Percentiles rank a stretch among this genome's conserved stretches.
Conservation (phyloP, 306 rosid genomes). For the Medicago ruthenica region DNA sequence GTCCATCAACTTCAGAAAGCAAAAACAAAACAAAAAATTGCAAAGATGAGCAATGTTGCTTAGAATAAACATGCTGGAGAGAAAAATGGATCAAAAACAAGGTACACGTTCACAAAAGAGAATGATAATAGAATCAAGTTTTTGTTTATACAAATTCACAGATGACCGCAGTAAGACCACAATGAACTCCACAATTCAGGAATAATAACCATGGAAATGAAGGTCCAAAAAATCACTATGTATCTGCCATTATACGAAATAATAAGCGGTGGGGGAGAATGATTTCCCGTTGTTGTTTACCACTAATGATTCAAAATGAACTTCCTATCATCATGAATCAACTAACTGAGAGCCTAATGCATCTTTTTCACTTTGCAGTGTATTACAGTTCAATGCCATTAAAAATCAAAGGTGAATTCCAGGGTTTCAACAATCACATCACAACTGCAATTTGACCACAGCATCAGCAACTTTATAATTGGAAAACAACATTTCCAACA, state of each 20-base stretch:
- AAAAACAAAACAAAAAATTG: constrained; percentile 43
- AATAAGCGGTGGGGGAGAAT: background rate
- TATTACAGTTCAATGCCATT: constrained; percentile 19
- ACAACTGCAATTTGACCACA: background rate
- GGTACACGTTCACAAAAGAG: background rate
- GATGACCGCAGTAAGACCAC: background rate
- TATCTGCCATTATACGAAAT: background rate
- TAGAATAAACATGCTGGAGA: background rate
- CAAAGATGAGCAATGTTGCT: constrained; percentile 23
- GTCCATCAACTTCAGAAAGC: constrained; percentile 79
- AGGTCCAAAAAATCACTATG: background rate
- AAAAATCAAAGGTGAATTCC: background rate
- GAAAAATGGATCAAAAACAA: background rate
- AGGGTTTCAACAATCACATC: background rate
- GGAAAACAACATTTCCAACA: background rate
- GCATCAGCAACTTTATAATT: background rate
- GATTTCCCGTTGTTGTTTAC: background rate
- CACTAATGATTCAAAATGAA: background rate
- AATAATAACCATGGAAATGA: background rate
- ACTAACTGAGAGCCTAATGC: constrained; percentile 31
- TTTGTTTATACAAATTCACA: background rate
- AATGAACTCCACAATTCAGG: background rate
- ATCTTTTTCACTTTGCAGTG: background rate
- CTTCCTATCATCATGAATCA: constrained; percentile 25
- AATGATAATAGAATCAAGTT: background rate